Conservation (phyloP, 2,329 filamentous ascomycete genomes). For the Passalora sequoiae region DNA sequence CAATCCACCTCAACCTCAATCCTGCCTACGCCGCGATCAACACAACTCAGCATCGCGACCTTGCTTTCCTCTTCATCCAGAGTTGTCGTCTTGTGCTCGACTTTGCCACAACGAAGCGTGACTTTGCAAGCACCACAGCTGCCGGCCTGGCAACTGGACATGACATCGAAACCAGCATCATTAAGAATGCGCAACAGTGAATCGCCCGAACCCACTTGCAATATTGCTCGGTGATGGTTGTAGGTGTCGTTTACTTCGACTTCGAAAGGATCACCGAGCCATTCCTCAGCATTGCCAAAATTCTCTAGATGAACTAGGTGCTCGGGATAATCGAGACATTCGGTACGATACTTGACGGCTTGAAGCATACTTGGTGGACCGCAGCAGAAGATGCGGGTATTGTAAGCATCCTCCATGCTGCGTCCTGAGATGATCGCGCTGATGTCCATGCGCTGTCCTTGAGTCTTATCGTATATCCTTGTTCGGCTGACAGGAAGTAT, state of each 20-base stretch:
- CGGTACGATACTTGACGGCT: constrained; percentile 40
- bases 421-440: constrained; percentile 38
- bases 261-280: constrained; percentile 56
- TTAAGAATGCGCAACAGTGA: constrained; percentile 41
- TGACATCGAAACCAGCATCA: constrained; percentile 41
- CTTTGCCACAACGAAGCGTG: constrained; percentile 34
- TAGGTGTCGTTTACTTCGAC: constrained; percentile 46
- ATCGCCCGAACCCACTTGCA: constrained; percentile 43
- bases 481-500: too few relatives aligned
- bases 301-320: constrained; percentile 58
- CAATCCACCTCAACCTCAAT: constrained; percentile 24
- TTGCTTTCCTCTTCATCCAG: constrained; percentile 36
- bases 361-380: constrained; percentile 56
- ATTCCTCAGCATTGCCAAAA: constrained; percentile 45
- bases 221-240: constrained; percentile 29
- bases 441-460: constrained; percentile 52
- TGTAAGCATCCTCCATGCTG: constrained; percentile 42
- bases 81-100: constrained; percentile 39
- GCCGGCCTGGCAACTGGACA: constrained; percentile 42
- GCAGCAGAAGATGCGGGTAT: constrained; percentile 57
- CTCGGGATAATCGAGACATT: constrained; percentile 41
- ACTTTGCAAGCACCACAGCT: too few relatives aligned
- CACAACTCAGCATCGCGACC: constrained; percentile 35
- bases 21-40: constrained; percentile 32
- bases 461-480: constrained; percentile 50